phyloP scores from a whole-genome alignment of 495 filamentous ascomycete genomes.

The Cudoniella acicularis region DNA sequence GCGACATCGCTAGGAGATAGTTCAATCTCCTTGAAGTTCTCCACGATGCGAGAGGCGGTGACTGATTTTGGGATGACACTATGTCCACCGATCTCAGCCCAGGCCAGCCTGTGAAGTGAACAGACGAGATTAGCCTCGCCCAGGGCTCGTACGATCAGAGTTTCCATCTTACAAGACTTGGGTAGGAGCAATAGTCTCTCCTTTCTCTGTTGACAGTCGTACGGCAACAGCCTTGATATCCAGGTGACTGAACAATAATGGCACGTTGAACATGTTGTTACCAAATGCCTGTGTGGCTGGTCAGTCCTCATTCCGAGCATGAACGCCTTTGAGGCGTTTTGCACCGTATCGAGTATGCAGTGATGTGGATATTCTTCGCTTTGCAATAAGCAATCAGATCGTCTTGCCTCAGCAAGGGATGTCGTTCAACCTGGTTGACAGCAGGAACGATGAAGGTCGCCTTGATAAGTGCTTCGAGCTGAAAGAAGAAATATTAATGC shows the following conservation, averaged over 20 bases:
- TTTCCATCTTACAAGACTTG: not conserved
- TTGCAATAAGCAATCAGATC: slow-evolving; percentile 37
- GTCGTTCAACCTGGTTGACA: slow-evolving; percentile 49
- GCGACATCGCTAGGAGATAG: slow-evolving; percentile 40
- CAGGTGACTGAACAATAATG: not conserved
- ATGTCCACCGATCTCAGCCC: slow-evolving; percentile 31
- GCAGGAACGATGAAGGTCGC: slow-evolving; percentile 44
- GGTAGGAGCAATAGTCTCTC: not conserved
- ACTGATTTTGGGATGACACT: slow-evolving; percentile 46
- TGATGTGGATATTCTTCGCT: slow-evolving; percentile 46
- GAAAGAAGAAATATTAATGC: not conserved
- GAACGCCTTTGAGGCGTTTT: not conserved
- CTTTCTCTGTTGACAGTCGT: not conserved
- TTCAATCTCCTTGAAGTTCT: slow-evolving; percentile 49
- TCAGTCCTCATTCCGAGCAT: not conserved
- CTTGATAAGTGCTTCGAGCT: slow-evolving; percentile 50
- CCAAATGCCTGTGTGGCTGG: not conserved
- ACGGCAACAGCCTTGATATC: not conserved
- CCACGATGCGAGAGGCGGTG: slow-evolving; percentile 41
- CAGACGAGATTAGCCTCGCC: not conserved
- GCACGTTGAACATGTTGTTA: not conserved
- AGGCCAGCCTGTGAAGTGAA: not conserved
- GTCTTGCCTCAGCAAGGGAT: slow-evolving; percentile 44
- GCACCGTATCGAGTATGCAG: slow-evolving; percentile 42
- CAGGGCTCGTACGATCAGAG: not conserved